Evolutionary conservation across 2,329 filamentous ascomycete species (phyloP).

Genomic region (Arachnomyces sp.): DNA sequence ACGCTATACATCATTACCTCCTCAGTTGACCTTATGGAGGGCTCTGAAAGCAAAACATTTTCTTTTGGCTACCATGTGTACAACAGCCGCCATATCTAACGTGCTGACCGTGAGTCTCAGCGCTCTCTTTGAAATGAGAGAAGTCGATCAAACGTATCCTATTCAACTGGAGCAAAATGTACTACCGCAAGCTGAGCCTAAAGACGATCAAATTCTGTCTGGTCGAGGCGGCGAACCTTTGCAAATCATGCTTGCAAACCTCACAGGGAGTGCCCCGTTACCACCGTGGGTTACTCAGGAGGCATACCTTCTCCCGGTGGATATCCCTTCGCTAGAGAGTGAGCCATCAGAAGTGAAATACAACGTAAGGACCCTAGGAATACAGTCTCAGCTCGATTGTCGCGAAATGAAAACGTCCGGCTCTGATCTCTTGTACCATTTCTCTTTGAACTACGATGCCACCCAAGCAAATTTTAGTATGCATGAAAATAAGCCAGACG

Average conservation of each 20-base stretch:
- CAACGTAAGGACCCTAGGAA: constrained; percentile 23
- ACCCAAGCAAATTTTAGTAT: not conserved
- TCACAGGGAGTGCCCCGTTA: constrained; percentile 34
- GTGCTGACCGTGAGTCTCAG: constrained; percentile 46
- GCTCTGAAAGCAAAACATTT: constrained; percentile 41
- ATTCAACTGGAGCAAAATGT: no score
- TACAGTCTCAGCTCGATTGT: constrained; percentile 31
- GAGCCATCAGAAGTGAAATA: constrained; percentile 7
- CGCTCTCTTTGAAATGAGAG: constrained; percentile 35
- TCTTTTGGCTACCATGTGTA: constrained; percentile 41
- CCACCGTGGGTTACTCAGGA: constrained; percentile 44
- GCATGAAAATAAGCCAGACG: not conserved
- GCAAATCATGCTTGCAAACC: constrained; percentile 40
- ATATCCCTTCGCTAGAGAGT: constrained; percentile 3
- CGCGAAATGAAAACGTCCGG: constrained; percentile 10
- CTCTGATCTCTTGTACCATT: not conserved
- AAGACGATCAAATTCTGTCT: no score
- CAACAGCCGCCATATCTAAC: constrained; percentile 45
- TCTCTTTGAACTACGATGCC: not conserved
- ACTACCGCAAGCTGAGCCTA: no score
- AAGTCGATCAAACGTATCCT: no score
- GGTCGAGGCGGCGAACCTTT: constrained; percentile 35
- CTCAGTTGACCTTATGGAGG: constrained; percentile 43
- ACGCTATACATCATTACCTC: constrained; percentile 49
- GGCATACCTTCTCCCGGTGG: constrained; percentile 43